Percentiles rank a stretch among this genome's conserved stretches.
These are phyloP conservation scores for Saccharomycopsis sp. DNA, from an alignment of 805 yeast genomes.

Conservation along the genomic window DNA sequence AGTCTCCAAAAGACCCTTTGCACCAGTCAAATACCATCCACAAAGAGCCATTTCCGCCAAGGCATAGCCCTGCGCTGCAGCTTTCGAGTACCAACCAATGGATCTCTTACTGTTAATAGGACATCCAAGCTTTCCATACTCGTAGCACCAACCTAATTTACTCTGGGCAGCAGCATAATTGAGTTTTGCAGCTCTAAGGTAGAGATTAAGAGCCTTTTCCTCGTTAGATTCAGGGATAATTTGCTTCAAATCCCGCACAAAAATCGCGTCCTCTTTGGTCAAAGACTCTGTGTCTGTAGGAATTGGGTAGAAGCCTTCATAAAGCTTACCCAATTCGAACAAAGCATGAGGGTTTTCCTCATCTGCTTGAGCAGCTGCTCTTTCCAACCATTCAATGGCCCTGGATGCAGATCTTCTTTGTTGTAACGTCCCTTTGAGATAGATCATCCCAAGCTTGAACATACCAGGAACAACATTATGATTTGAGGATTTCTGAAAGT, in stretches of 20 bases:
- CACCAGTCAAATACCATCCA: conserved; percentile 76
- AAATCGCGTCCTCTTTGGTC: conserved; percentile 27
- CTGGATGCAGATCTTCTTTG: conserved; percentile 35
- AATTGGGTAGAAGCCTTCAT: conserved; percentile 38
- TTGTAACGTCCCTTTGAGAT: conserved; percentile 42
- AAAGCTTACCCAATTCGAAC: conserved; percentile 50
- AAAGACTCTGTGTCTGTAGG: conserved; percentile 22
- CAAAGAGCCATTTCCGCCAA: conserved; percentile 66
- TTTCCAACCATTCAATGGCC: conserved; percentile 46
- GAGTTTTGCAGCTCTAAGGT: conserved; percentile 50
- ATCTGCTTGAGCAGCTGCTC: conserved; percentile 41
- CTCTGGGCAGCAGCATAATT: conserved; percentile 64
- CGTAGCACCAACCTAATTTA: conserved; percentile 65
- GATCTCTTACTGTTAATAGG: conserved; percentile 49
- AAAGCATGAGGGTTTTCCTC: conserved; percentile 47
- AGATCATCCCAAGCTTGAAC: conserved; percentile 67
- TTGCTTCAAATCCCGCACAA: conserved; percentile 30
- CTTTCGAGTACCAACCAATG: conserved; percentile 67
- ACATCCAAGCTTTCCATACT: conserved; percentile 55
- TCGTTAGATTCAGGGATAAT: conserved; percentile 31
- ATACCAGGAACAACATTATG: conserved; percentile 58
- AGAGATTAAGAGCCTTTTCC: conserved; percentile 43
- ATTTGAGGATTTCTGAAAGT: conserved; percentile 56
- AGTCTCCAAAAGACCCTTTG: conserved; percentile 42
- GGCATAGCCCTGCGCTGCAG: conserved; percentile 58